A percentile compares a stretch with the other conserved stretches of the same genome.
phyloP scores from a whole-genome alignment of 495 filamentous ascomycete species.

The Opeltia flavorubescens region DNA sequence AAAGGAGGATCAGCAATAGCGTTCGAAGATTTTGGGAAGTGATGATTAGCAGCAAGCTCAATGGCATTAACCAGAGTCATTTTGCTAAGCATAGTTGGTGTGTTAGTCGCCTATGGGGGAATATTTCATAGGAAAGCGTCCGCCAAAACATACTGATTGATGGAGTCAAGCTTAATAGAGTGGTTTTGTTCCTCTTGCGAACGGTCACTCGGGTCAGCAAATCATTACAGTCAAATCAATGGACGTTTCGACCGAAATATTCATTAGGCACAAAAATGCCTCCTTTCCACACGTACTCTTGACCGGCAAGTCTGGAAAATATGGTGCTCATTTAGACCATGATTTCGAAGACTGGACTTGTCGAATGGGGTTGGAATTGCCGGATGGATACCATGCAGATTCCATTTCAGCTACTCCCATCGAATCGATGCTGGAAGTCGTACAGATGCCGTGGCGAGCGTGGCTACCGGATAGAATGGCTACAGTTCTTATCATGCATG shows the following conservation, averaged over 20 bases:
- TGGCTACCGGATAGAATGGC: not conserved
- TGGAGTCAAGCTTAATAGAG: conserved; percentile 39
- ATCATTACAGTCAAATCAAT: conserved; percentile 62
- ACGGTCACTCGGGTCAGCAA: conserved; percentile 55
- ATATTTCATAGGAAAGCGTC: conserved; percentile 42
- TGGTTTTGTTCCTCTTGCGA: conserved; percentile 17
- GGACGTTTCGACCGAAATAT: conserved; percentile 38
- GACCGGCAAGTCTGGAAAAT: conserved; percentile 43
- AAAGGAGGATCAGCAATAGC: conserved; percentile 36
- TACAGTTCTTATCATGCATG: too few relatives aligned
- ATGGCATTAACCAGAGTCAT: conserved; percentile 41
- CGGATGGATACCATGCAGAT: conserved; percentile 38
- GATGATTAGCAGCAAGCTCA: conserved; percentile 27
- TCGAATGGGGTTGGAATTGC: conserved; percentile 51
- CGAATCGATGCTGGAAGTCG: not conserved
- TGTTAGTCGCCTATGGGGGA: conserved; percentile 24
- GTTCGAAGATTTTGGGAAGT: conserved; percentile 34
- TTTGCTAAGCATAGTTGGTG: conserved; percentile 46
- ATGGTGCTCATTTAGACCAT: conserved; percentile 39
- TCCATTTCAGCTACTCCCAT: not conserved
- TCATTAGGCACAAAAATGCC: conserved; percentile 49
- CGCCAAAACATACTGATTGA: conserved; percentile 50
- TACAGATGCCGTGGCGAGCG: too few relatives aligned
- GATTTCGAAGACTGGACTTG: conserved; percentile 30
- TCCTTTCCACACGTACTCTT: conserved; percentile 57